phyloP scores from a whole-genome alignment of 2,329 filamentous ascomycete genomes.

The Cordyceps militaris region DNA sequence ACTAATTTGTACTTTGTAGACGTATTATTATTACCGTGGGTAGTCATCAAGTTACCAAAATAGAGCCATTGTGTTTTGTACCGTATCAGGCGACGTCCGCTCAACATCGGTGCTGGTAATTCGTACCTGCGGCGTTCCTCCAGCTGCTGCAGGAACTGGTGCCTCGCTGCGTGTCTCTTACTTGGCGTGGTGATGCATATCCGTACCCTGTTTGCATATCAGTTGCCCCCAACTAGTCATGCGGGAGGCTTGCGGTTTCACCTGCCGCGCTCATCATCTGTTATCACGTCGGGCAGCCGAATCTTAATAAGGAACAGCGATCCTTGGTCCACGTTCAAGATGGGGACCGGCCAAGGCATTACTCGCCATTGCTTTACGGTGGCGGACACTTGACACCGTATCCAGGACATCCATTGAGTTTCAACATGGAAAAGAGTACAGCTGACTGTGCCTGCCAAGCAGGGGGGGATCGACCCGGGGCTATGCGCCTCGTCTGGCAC shows the following conservation, averaged over 20 bases:
- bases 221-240: neutral
- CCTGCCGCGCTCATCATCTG: neutral
- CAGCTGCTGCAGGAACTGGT: constrained; percentile 1
- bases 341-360: neutral
- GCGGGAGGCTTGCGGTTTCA: neutral
- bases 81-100: neutral
- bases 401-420: neutral
- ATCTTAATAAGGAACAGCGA: neutral
- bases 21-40: too few relatives aligned
- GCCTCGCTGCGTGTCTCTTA: constrained; percentile 3
- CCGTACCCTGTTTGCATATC: neutral
- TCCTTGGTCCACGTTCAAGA: neutral
- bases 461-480: neutral
- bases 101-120: neutral
- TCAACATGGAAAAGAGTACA: neutral
- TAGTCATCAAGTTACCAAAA: neutral
- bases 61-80: too few relatives aligned
- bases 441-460: neutral
- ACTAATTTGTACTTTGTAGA: too few relatives aligned
- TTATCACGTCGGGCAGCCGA: too few relatives aligned
- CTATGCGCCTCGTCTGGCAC: neutral
- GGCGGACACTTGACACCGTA: neutral
- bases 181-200: neutral
- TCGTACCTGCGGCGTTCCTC: neutral
- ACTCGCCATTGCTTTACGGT: neutral